Conservation (phyloP, 2,329 filamentous ascomycete genomes). For the Aspergillus sp. region DNA sequence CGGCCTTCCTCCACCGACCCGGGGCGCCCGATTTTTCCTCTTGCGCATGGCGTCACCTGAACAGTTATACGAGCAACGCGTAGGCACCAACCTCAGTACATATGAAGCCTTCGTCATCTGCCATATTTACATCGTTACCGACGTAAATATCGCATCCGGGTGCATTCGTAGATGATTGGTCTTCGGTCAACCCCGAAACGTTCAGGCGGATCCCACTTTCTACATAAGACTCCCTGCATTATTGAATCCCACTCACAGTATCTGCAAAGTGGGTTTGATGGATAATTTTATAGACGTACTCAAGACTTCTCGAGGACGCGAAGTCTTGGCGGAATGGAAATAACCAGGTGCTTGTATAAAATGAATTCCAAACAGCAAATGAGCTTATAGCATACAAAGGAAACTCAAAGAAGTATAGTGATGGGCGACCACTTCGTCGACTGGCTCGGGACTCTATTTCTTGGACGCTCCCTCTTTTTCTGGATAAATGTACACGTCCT, state of each 20-base stretch:
- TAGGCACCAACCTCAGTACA: background rate
- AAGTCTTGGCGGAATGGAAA: background rate
- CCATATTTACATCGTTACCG: background rate
- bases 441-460: slow-evolving; percentile 11
- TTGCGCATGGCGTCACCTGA: background rate
- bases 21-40: background rate
- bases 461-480: slow-evolving; percentile 9
- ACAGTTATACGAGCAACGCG: background rate
- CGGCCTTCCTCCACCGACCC: background rate
- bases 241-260: background rate
- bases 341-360: background rate
- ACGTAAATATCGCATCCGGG: background rate
- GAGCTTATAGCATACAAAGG: slow-evolving; percentile 14
- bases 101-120: background rate
- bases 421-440: slow-evolving; percentile 23
- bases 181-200: too few relatives aligned
- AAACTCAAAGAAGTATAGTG: slow-evolving; percentile 18
- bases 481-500: slow-evolving; percentile 35
- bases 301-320: too few relatives aligned
- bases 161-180: background rate
- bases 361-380: background rate
- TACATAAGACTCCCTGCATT: too few relatives aligned
- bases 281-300: background rate
- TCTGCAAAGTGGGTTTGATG: background rate
- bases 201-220: too few relatives aligned